Base-by-base conservation (phyloP, 768 basidiomycete genomes). In the Lanmaoa pseudosensibilis region DNA sequence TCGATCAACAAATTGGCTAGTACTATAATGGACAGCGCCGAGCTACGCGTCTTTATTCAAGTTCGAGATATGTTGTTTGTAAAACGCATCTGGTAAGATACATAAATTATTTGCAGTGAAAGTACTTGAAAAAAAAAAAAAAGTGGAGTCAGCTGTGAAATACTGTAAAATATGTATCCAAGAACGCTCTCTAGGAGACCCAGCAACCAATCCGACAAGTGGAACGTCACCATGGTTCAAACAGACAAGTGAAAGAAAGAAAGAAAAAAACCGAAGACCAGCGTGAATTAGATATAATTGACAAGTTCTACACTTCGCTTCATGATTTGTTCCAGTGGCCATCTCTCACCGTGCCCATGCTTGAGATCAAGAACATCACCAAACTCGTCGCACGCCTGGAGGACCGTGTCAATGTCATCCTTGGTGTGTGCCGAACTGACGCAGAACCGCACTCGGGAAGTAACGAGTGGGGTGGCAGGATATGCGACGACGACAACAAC, bases 401-500 rank as follows among this genome's bases (percentile, higher is more conserved):
- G 78, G 30, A 98, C 75, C 13, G 77, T 75, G 75, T 99, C 97
- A 55, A 98, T 85, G 67, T 99, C 97, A 63, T 94, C 90, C 77
- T 99, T 99, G 54, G 95, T 98, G 79, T 99, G 97, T 46, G 94
- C 78, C 12, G 96, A 90, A 55, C 90, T 93, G 16, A 98, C 80
- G 69, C 97, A 98, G 80, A 98, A 97, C 65, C 97, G 80, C 51
- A 94, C 92, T 30, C 97, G 83, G 43, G 85, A 83, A 11, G 92
- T 92, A 58, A 94, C 85, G 39, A 98, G 83, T 16, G 94, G 86
- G 27, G 94, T 97, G 1, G 94, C 94, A 8, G 88, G 90, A 69
- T 96, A 96, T 27, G 85, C 87, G 8, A 97, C 93, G 33, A 96
- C 90, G 23, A 97, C 94, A 5, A 92, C 84, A 10, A 94, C 82